Evolutionary conservation across 2,329 filamentous ascomycete species (phyloP).

Genomic region (Aspergillus latus): DNA sequence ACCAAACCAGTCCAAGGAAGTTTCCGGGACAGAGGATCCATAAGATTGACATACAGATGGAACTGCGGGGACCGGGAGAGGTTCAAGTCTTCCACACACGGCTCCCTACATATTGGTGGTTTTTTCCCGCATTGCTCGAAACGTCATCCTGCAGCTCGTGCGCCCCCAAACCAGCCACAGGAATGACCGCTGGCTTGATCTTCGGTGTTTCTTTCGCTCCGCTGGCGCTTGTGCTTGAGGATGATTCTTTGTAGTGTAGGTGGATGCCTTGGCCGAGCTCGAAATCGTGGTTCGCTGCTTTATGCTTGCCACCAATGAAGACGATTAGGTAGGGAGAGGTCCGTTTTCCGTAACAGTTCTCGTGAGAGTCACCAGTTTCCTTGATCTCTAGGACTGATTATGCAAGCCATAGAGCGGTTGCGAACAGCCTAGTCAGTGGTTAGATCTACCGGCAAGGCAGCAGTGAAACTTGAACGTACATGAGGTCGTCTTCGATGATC

Average conservation of each 20-base stretch:
- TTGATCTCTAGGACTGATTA: background rate
- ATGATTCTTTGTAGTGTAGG: background rate
- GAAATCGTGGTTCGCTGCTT: background rate
- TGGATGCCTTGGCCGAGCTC: background rate
- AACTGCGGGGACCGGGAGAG: background rate
- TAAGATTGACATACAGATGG: background rate
- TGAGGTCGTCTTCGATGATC: background rate
- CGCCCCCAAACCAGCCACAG: background rate
- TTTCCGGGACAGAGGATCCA: constrained; percentile 1
- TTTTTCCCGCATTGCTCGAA: constrained; percentile 7
- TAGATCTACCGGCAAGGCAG: background rate
- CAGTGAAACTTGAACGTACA: background rate
- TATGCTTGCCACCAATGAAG: background rate
- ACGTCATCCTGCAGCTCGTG: constrained; percentile 23
- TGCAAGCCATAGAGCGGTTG: background rate
- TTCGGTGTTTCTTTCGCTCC: constrained; percentile 4
- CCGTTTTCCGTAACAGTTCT: background rate
- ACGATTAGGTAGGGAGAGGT: background rate
- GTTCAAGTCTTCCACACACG: background rate
- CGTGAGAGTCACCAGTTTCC: background rate
- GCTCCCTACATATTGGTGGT: constrained; percentile 9
- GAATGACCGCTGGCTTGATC: constrained; percentile 1
- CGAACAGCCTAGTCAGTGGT: background rate
- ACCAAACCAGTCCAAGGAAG: background rate
- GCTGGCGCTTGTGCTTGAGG: background rate